A percentile compares a stretch with the other conserved stretches of the same genome.
phyloP scores from a whole-genome alignment of 176 grass and related monocot species.

The Carex pumila region DNA sequence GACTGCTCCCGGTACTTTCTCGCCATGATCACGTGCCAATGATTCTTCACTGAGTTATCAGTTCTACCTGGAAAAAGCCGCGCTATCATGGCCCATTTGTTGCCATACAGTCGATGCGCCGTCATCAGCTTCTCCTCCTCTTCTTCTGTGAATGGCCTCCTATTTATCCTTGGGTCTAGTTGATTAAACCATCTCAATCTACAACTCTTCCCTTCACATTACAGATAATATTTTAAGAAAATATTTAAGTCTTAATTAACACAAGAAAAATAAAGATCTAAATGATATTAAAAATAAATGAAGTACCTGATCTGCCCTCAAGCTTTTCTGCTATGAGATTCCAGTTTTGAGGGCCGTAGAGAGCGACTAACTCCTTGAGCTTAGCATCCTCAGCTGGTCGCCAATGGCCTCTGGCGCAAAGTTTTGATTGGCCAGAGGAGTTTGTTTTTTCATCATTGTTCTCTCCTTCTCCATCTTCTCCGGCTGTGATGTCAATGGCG shows the following conservation, averaged over 20 bases:
- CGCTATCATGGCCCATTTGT: slow-evolving; percentile 97
- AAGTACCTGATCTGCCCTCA: slow-evolving; percentile 73
- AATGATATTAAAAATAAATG: background rate
- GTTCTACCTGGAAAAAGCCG: slow-evolving; percentile 85
- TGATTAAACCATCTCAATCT: slow-evolving; percentile 94
- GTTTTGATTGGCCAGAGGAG: slow-evolving; percentile 49
- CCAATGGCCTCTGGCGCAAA: slow-evolving; percentile 79
- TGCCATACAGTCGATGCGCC: slow-evolving; percentile 78
- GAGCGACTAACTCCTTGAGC: slow-evolving; percentile 73
- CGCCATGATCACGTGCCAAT: slow-evolving; percentile 98
- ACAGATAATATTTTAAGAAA: background rate
- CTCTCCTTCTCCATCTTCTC: slow-evolving; percentile 26
- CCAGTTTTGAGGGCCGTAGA: slow-evolving; percentile 92
- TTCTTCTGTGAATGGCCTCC: slow-evolving; percentile 61
- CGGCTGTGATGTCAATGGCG: slow-evolving; percentile 17
- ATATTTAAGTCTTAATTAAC: background rate
- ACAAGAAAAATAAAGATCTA: background rate
- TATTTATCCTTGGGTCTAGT: slow-evolving; percentile 83
- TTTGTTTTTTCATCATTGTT: slow-evolving; percentile 9
- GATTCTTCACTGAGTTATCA: slow-evolving; percentile 93
- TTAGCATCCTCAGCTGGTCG: slow-evolving; percentile 77
- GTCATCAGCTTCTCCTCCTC: slow-evolving; percentile 87
- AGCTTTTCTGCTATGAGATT: slow-evolving; percentile 88
- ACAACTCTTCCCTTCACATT: slow-evolving; percentile 76
- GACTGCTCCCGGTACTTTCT: slow-evolving; percentile 86